Conservation (phyloP, 2,329 filamentous ascomycete genomes). For the Neophaeococcomyces mojaviensis region DNA sequence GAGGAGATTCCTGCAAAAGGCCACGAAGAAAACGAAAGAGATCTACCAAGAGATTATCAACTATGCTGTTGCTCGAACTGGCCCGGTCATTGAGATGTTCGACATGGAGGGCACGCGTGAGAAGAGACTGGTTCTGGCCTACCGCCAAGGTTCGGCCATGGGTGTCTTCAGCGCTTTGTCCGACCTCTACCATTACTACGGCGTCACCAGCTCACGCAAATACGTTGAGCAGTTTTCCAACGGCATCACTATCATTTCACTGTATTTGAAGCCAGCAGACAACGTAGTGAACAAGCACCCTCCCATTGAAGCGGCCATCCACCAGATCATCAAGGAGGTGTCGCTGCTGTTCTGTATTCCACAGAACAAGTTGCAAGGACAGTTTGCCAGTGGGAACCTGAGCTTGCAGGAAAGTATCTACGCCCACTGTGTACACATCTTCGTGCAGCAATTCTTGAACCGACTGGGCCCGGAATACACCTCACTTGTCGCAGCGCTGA, state of each 20-base stretch:
- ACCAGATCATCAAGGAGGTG: slow-evolving; percentile 98
- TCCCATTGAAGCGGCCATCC: slow-evolving; percentile 86
- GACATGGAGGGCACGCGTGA: slow-evolving; percentile 87
- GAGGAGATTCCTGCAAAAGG: slow-evolving; percentile 89
- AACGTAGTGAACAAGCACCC: slow-evolving; percentile 54
- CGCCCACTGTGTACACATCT: slow-evolving; percentile 94
- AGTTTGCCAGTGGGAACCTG: slow-evolving; percentile 78
- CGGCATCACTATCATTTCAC: slow-evolving; percentile 91
- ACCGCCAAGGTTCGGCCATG: slow-evolving; percentile 83
- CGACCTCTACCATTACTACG: slow-evolving; percentile 98
- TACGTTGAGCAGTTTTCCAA: slow-evolving; percentile 99
- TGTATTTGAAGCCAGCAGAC: slow-evolving; percentile 75
- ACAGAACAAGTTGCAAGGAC: slow-evolving; percentile 87
- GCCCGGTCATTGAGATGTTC: slow-evolving; percentile 95
- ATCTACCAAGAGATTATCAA: slow-evolving; percentile 93
- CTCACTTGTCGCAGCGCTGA: slow-evolving; percentile 72
- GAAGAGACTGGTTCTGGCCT: slow-evolving; percentile 90
- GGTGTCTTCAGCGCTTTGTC: slow-evolving; percentile 93
- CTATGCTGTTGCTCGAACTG: slow-evolving; percentile 73
- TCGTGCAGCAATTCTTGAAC: slow-evolving; percentile 96
- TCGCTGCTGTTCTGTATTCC: slow-evolving; percentile 96
- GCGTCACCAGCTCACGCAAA: slow-evolving; percentile 89
- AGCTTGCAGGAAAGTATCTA: slow-evolving; percentile 97
- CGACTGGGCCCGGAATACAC: slow-evolving; percentile 86
- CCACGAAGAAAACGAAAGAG: slow-evolving; percentile 87